phyloP scores from a whole-genome alignment of 768 basidiomycete species.

The Paxillus involutus region DNA sequence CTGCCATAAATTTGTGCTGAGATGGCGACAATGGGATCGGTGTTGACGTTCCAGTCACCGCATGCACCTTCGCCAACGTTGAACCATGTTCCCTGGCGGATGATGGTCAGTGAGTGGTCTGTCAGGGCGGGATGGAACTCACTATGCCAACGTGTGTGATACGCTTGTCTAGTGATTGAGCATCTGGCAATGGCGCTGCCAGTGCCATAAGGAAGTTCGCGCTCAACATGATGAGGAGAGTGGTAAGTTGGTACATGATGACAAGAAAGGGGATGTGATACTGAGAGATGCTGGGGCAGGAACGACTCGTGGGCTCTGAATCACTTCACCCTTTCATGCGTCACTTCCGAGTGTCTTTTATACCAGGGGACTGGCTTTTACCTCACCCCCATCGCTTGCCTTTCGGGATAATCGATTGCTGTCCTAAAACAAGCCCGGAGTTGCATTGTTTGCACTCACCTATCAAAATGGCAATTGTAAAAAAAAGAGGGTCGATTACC shows the following conservation, averaged over 20 bases:
- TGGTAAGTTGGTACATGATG: constrained; percentile 19
- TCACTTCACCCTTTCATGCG: background rate
- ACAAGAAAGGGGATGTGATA: background rate
- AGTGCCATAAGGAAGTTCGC: constrained; percentile 40
- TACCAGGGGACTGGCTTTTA: constrained; percentile 24
- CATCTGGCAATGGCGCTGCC: constrained; percentile 36
- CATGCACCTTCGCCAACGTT: constrained; percentile 63
- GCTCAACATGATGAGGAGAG: constrained; percentile 39
- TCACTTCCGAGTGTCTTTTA: constrained; percentile 21
- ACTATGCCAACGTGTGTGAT: constrained; percentile 57
- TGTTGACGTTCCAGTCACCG: constrained; percentile 48
- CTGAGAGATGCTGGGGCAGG: background rate
- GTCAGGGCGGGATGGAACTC: constrained; percentile 19
- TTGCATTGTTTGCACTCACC: constrained; percentile 26
- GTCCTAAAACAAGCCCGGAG: constrained; percentile 22
- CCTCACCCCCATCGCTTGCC: constrained; percentile 23
- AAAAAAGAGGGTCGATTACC: constrained; percentile 24
- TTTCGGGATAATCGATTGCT: constrained; percentile 21
- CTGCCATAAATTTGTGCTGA: constrained; percentile 50
- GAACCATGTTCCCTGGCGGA: constrained; percentile 66
- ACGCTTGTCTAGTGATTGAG: constrained; percentile 47
- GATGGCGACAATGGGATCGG: constrained; percentile 62
- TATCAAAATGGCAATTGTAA: constrained; percentile 9
- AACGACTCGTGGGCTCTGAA: constrained; percentile 1
- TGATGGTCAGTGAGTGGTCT: constrained; percentile 4